These are phyloP conservation scores for Eragrostis curvula DNA, from an alignment of 176 grass and related monocot species.

Conservation along the genomic window DNA sequence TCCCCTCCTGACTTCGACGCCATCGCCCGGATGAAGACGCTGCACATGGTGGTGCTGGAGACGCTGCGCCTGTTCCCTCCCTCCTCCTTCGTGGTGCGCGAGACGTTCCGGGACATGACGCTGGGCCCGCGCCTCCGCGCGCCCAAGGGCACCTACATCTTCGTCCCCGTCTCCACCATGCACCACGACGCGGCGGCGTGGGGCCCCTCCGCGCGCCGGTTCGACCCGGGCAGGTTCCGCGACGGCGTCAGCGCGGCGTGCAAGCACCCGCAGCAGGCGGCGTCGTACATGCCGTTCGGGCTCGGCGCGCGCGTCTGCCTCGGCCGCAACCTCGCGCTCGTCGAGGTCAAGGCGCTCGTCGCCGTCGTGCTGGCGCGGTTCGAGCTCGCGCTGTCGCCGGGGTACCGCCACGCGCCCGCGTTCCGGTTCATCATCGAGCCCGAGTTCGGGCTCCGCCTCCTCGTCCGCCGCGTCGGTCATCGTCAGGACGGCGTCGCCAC, in stretches of 20 bases:
- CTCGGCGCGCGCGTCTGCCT: constrained; percentile 63
- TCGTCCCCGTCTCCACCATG: constrained; percentile 55
- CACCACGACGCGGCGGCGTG: constrained; percentile 51
- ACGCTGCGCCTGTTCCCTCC: constrained; percentile 72
- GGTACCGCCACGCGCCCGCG: constrained; percentile 58
- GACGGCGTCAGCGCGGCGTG: constrained; percentile 51
- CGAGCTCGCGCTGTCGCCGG: constrained; percentile 47
- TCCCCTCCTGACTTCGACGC: constrained; percentile 50
- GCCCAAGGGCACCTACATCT: constrained; percentile 60
- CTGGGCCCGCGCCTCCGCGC: constrained; percentile 45
- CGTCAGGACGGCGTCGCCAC: not conserved
- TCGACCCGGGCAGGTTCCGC: constrained; percentile 54
- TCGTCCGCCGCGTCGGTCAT: constrained; percentile 35
- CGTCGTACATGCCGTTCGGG: constrained; percentile 68
- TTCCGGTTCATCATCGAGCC: constrained; percentile 69
- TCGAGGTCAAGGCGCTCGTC: constrained; percentile 68
- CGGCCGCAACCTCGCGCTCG: constrained; percentile 64
- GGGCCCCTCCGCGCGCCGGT: constrained; percentile 42
- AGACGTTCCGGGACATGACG: constrained; percentile 53
- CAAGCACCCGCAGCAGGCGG: constrained; percentile 58
- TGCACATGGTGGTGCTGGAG: constrained; percentile 72
- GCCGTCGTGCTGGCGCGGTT: constrained; percentile 49
- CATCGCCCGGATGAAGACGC: constrained; percentile 54
- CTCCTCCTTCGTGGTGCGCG: constrained; percentile 60
- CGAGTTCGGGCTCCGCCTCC: constrained; percentile 59